Base-by-base conservation (phyloP, 225 moss, liverwort and hornwort species). In the Climacium dendroides region DNA sequence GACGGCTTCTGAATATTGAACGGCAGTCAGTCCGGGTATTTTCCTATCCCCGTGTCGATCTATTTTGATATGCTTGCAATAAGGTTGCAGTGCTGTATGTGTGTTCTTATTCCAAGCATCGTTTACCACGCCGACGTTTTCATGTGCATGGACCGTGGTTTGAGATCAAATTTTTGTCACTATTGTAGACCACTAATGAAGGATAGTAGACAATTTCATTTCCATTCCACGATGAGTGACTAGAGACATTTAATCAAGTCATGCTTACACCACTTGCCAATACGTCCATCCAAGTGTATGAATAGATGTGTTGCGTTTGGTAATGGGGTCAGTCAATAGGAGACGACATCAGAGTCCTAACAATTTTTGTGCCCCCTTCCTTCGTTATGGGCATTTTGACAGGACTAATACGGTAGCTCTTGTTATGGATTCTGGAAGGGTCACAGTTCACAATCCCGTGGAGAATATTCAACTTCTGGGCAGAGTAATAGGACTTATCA, bases 341-440 rank as follows among this genome's bases (percentile, higher is more conserved):
- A 71, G 15, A 52, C 79, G 3, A 43, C 30, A 63, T 32, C 79
- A 58, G 39, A 22, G 32, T 32, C 69, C 10, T 13, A 61, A 25
- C n/a, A 74, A 13, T 12, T 18, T 74, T 13, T 60, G n/a, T 48
- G 47, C 47, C 28, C 50, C 22, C 66, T 28, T 58, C 70, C n/a
- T 69, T 69, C 59, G 22, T 55, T 43, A 48, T 15, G 64, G 71
- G 35, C 62, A 43, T 47, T 79, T 89, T 77, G 78, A 62, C 39
- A 45, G 84, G 82, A 88, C 87, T 93, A 89, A 90, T 52, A 73
- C 39, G 83, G 70, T 82, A 69, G 80, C 83, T 76, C 76, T 83
- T 89, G 90, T 75, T 92, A 80, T 92, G 89, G 50, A 91, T 83
- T 92, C 85, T 96, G 96, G 94, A 98, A 98, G 96, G 96, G 95